phyloP scores from a whole-genome alignment of 2,329 filamentous ascomycete species.

The Celoporthe dispersa region DNA sequence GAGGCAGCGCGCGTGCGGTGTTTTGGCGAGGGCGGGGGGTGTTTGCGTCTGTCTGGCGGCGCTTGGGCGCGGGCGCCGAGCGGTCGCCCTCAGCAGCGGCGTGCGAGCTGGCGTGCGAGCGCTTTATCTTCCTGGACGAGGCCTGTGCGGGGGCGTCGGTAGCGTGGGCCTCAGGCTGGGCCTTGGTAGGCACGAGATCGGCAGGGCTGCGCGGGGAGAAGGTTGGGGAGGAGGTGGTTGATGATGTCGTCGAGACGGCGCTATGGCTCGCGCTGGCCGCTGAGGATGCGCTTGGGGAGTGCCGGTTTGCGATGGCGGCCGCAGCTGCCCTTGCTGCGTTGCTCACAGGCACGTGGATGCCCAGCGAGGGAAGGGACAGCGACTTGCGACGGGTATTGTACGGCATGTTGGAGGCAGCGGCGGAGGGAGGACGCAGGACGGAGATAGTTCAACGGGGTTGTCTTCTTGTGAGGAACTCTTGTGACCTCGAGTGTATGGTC shows the following conservation, averaged over 20 bases:
- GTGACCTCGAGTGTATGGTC: background rate
- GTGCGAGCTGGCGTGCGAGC: constrained; percentile 65
- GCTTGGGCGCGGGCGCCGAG: constrained; percentile 39
- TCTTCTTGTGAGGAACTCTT: background rate
- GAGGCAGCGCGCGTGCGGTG: constrained; percentile 39
- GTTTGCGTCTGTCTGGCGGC: constrained; percentile 57
- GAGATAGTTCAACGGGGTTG: background rate
- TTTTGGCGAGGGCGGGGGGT: constrained; percentile 81
- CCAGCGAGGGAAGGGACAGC: constrained; percentile 87
- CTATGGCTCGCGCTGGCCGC: constrained; percentile 33
- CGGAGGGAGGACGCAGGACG: background rate
- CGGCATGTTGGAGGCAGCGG: constrained; percentile 64
- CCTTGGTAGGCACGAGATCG: constrained; percentile 6
- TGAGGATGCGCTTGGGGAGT: constrained; percentile 39
- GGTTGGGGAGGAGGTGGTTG: constrained; percentile 36
- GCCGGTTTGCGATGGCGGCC: constrained; percentile 52
- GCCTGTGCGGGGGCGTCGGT: constrained; percentile 42
- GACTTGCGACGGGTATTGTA: constrained; percentile 98
- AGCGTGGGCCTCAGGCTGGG: constrained; percentile 27
- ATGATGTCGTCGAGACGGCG: constrained; percentile 32
- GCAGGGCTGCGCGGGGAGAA: constrained; percentile 32
- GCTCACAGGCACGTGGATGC: constrained; percentile 81
- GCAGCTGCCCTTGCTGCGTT: constrained; percentile 62
- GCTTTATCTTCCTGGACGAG: constrained; percentile 72
- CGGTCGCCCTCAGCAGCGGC: constrained; percentile 36